These are phyloP conservation scores for Metschnikowia drakensbergensis DNA, from an alignment of 805 yeast species.

Conservation along the genomic window DNA sequence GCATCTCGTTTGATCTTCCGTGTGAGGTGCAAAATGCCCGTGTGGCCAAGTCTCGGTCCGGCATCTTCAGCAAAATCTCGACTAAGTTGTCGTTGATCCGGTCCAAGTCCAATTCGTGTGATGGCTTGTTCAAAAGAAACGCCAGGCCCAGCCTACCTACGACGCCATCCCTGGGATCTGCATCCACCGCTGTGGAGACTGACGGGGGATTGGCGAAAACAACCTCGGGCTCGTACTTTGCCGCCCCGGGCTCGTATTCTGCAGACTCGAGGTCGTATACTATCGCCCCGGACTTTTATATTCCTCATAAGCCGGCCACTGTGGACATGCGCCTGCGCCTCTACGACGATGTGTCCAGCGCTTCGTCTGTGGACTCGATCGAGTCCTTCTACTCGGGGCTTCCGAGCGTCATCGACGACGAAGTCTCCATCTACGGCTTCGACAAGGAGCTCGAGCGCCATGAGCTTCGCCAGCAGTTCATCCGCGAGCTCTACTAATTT, in stretches of 20 bases:
- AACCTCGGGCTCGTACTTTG: neutral
- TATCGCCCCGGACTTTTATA: too few species aligned
- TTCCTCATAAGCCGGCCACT: neutral
- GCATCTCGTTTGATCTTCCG: slow-evolving; percentile 18
- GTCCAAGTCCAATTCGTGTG: slow-evolving; percentile 7
- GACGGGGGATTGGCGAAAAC: slow-evolving; percentile 1
- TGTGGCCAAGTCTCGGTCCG: neutral
- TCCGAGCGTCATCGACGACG: slow-evolving; percentile 14
- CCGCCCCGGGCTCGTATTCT: neutral
- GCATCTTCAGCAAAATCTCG: slow-evolving; percentile 10
- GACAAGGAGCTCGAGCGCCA: slow-evolving; percentile 33
- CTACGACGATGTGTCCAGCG: slow-evolving; percentile 20
- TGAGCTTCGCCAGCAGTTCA: slow-evolving; percentile 37
- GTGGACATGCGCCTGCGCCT: slow-evolving; percentile 17
- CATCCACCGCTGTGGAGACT: neutral
- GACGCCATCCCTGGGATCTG: neutral
- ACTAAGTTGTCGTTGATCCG: slow-evolving; percentile 12
- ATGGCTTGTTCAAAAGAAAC: neutral
- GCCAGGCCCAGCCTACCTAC: neutral
- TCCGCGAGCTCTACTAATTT: slow-evolving; percentile 28
- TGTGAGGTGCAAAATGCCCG: slow-evolving; percentile 15
- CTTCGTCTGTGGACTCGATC: slow-evolving; percentile 23
- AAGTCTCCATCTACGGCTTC: slow-evolving; percentile 13
- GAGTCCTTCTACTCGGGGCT: slow-evolving; percentile 22
- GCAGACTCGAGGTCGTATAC: too few species aligned